A percentile compares a stretch with the other conserved stretches of the same genome.
phyloP scores from a whole-genome alignment of 305 asterid species.

The Fraxinus sp. region DNA sequence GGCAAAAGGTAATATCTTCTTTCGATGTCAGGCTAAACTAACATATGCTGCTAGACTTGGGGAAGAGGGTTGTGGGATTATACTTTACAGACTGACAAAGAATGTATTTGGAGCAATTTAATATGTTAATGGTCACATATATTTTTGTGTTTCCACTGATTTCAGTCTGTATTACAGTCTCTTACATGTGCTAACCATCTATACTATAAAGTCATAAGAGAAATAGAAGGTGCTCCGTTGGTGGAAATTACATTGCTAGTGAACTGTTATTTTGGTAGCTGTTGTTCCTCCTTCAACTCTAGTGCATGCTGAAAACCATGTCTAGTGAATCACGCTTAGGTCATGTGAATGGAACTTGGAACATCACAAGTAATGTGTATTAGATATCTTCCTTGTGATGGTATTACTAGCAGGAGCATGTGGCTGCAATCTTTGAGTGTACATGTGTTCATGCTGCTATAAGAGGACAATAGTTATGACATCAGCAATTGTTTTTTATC shows the following conservation, averaged over 20 bases:
- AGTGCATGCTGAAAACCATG: slow-evolving; percentile 18
- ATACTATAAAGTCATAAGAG: not conserved
- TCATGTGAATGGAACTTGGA: slow-evolving; percentile 14
- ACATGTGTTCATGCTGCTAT: slow-evolving; percentile 6
- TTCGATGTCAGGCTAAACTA: not conserved
- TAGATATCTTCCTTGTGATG: slow-evolving; percentile 12
- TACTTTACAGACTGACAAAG: slow-evolving; percentile 1
- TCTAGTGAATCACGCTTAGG: slow-evolving; percentile 15
- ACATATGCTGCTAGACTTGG: slow-evolving; percentile 9
- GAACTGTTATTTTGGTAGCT: slow-evolving; percentile 14
- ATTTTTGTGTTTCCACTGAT: slow-evolving; percentile 4
- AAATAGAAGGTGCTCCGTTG: not conserved
- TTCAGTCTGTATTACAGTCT: slow-evolving; percentile 17
- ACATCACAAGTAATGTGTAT: slow-evolving; percentile 15
- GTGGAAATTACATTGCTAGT: not conserved
- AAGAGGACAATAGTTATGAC: slow-evolving; percentile 15
- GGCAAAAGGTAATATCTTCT: slow-evolving; percentile 71
- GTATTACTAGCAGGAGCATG: slow-evolving; percentile 15
- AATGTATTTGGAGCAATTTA: slow-evolving; percentile 12
- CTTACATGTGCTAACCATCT: slow-evolving; percentile 10
- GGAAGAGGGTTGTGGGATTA: not conserved
- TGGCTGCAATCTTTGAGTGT: slow-evolving; percentile 14
- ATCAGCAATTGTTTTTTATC: slow-evolving; percentile 10
- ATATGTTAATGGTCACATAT: not conserved
- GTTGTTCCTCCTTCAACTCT: slow-evolving; percentile 1